phyloP scores from a whole-genome alignment of 108 stramenopile species.

The Stephanodiscus triporus region DNA sequence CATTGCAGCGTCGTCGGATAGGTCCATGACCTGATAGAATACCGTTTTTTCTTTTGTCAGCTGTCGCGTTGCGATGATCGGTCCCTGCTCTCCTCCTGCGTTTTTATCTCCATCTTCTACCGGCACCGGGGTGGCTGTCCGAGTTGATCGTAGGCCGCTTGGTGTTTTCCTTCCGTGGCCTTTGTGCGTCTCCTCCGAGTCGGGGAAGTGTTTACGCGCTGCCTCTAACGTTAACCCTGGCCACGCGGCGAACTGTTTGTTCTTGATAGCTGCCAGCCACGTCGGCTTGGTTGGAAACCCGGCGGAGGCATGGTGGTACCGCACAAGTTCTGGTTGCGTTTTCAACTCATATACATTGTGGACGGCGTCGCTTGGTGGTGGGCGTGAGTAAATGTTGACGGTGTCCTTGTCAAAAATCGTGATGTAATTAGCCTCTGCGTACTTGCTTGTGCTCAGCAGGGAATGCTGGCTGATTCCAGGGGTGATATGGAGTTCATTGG shows the following conservation, averaged over 20 bases:
- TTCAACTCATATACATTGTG: slow-evolving; percentile 13
- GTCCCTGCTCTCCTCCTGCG: too few relatives aligned
- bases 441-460: neutral
- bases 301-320: slow-evolving; percentile 19
- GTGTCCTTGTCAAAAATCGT: neutral
- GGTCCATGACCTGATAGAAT: too few relatives aligned
- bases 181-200: slow-evolving; percentile 13
- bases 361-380: neutral
- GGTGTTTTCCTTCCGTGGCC: slow-evolving; percentile 9
- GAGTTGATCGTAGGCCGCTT: slow-evolving; percentile 18
- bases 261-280: slow-evolving; percentile 20
- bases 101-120: too few relatives aligned
- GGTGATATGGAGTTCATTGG: neutral
- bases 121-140: neutral
- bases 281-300: slow-evolving; percentile 11
- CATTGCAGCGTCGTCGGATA: neutral
- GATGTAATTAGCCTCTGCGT: neutral
- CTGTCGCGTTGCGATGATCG: too few relatives aligned
- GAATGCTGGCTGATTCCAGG: neutral
- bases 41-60: too few relatives aligned
- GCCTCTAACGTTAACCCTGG: slow-evolving; percentile 6
- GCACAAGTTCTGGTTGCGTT: neutral
- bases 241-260: slow-evolving; percentile 13
- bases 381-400: neutral
- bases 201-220: slow-evolving; percentile 17